Percentiles rank a stretch among this genome's conserved stretches.
Evolutionary conservation across 345 rosid species (phyloP).

Genomic region (Corchorus capsularis): DNA sequence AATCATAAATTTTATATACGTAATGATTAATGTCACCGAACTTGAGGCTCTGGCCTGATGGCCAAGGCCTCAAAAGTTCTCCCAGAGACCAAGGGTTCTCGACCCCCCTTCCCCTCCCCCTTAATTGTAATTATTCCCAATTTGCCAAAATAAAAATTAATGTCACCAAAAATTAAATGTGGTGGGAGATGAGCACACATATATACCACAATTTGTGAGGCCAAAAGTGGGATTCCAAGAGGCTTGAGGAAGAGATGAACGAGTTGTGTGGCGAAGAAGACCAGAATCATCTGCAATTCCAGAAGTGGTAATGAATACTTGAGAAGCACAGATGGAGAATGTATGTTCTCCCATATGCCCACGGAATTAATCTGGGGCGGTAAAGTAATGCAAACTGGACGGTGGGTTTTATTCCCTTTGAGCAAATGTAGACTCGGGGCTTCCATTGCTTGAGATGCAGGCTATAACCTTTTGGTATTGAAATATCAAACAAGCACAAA

Average conservation of each 20-base stretch:
- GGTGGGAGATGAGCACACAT: not conserved
- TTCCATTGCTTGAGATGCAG: not conserved
- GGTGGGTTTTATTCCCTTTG: too few species aligned
- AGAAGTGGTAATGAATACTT: constrained; percentile 33
- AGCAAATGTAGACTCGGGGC: not conserved
- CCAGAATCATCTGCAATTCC: constrained; percentile 28
- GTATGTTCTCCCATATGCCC: constrained; percentile 4
- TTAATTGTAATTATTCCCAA: too few species aligned
- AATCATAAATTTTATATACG: not conserved
- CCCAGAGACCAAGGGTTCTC: too few species aligned
- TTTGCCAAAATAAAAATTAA: too few species aligned
- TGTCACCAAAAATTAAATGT: not conserved
- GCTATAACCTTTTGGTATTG: not conserved
- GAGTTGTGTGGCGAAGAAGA: constrained; percentile 22
- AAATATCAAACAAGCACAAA: too few species aligned
- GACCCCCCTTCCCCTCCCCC: too few species aligned
- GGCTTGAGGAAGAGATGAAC: constrained; percentile 21
- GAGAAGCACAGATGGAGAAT: not conserved
- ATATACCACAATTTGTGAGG: constrained; percentile 37
- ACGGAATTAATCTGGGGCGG: constrained; percentile 6
- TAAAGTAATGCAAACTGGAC: not conserved
- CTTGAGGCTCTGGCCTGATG: too few species aligned
- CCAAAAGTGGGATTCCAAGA: constrained; percentile 28
- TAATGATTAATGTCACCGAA: not conserved
- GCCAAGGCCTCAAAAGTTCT: too few species aligned